Evolutionary conservation across 2,329 filamentous ascomycete species (phyloP).

Genomic region (Aspergillus melleus): DNA sequence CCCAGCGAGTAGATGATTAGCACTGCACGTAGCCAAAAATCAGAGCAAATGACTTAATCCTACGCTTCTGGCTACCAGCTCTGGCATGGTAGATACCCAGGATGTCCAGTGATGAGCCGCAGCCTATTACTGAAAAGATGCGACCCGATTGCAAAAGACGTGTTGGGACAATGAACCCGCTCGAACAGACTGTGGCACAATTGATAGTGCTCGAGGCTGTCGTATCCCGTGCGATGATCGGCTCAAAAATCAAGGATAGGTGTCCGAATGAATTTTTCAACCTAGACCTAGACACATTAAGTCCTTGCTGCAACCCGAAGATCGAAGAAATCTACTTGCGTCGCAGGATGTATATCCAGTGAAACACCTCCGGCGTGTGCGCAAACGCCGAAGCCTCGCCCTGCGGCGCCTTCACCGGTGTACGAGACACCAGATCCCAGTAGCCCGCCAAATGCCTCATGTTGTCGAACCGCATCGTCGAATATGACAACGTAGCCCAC

Average conservation of each 20-base stretch:
- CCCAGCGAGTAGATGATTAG: too few species aligned
- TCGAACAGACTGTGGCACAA: too few species aligned
- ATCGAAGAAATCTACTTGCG: conserved; percentile 20
- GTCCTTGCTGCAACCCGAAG: not conserved
- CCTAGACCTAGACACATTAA: not conserved
- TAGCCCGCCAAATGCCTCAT: conserved; percentile 21
- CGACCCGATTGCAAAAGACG: too few species aligned
- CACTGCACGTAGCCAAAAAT: too few species aligned
- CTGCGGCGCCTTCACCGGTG: conserved; percentile 32
- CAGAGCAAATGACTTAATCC: too few species aligned
- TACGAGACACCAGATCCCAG: conserved; percentile 32
- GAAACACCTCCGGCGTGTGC: conserved; percentile 34
- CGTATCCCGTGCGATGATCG: too few species aligned
- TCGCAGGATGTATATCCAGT: conserved; percentile 37
- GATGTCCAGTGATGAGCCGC: too few species aligned
- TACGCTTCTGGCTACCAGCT: too few species aligned
- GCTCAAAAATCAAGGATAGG: not conserved
- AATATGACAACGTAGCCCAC: conserved; percentile 38
- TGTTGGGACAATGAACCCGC: too few species aligned
- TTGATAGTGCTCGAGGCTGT: too few species aligned
- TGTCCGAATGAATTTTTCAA: not conserved
- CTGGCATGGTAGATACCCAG: too few species aligned
- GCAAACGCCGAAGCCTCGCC: conserved; percentile 29
- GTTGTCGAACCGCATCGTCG: conserved; percentile 33
- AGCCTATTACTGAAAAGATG: too few species aligned